Evolutionary conservation across 176 grass and related monocot species (phyloP), one percentile per base, ranked within the genome.

Genomic region (Miscanthus lutarioriparius): DNA sequence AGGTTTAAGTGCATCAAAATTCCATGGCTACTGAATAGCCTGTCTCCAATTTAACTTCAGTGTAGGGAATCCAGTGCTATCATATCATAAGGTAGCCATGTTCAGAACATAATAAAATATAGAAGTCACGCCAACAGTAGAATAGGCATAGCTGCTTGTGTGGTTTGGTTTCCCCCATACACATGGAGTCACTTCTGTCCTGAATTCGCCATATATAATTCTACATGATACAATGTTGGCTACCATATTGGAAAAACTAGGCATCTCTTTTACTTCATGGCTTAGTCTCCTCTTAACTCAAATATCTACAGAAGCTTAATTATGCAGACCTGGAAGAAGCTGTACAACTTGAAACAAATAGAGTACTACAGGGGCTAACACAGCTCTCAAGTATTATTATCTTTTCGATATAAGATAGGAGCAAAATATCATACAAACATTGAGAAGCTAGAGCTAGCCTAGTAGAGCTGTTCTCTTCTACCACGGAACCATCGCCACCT

Each of bases 401-500:
- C 36, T 30, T 54, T 81, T 61, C 13, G 15, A 35, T 17, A 20
- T 20, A 85, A 33, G 38, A 44, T 8, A 79, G 30, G 70, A 89
- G 51, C 40, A 86, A 82, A 82, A 78, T 90, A 86, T 90, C 63
- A 87, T 82, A 47, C 79, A 82, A 78, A 26, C 22, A 58, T 44
- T 16, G 73, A 78, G 49, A 59, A 59, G 23, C 61, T 39, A 79
- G 66, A 39, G 67, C 47, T 76, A 82, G 74, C 80, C 84, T 90
- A 90, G 74, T 87, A 90, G 59, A 93, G 66, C 72, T 89, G 95
- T 77, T 95, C 89, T 85, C 96, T 87, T 61, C 91, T 98, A 79
- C 85, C 89, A 19, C 75, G 61, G 77, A 64, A 90, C 87, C 96
- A 95, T 72, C 92, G 92, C 83, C 72, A 80, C 89, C 96, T 98